phyloP scores from a whole-genome alignment of 352 stramenopile species.

The Pythium folliculosum region DNA sequence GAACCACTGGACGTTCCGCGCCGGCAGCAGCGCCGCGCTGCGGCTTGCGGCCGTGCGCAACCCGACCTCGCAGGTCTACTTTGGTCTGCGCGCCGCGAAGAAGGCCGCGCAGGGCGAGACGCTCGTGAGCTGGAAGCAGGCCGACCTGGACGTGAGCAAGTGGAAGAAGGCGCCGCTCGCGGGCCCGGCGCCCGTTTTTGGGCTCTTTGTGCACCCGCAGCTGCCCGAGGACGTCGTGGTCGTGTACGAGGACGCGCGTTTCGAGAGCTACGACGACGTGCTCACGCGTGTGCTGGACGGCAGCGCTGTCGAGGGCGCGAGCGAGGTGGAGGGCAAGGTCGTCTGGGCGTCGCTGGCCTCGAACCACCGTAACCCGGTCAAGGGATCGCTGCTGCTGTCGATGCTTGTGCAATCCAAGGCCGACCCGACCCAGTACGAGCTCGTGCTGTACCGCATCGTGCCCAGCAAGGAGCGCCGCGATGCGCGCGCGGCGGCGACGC shows the following conservation, averaged over 20 bases:
- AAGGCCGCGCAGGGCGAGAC: constrained; percentile 39
- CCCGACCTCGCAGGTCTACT: constrained; percentile 56
- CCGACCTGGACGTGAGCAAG: constrained; percentile 64
- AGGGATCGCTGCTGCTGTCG: constrained; percentile 66
- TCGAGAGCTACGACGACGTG: constrained; percentile 60
- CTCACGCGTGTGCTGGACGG: constrained; percentile 45
- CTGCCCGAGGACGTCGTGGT: constrained; percentile 63
- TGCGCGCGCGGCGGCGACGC: constrained; percentile 34
- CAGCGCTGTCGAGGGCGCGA: constrained; percentile 23
- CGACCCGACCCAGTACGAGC: constrained; percentile 36
- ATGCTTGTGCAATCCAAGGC: constrained; percentile 50
- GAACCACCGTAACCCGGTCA: constrained; percentile 56
- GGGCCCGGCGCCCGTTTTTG: constrained; percentile 21
- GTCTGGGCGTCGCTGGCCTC: constrained; percentile 59
- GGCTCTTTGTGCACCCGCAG: constrained; percentile 63
- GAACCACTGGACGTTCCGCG: constrained; percentile 77
- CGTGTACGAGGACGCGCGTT: constrained; percentile 64
- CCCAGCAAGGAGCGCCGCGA: constrained; percentile 40
- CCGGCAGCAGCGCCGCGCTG: constrained; percentile 49
- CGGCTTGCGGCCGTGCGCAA: constrained; percentile 56
- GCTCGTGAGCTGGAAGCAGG: constrained; percentile 61
- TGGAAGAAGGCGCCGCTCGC: constrained; percentile 51
- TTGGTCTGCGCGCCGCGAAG: constrained; percentile 58
- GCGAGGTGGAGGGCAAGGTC: constrained; percentile 34
- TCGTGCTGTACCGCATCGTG: constrained; percentile 60